Evolutionary conservation across 441 rosid species (phyloP).

Genomic region (Erodium trifolium): DNA sequence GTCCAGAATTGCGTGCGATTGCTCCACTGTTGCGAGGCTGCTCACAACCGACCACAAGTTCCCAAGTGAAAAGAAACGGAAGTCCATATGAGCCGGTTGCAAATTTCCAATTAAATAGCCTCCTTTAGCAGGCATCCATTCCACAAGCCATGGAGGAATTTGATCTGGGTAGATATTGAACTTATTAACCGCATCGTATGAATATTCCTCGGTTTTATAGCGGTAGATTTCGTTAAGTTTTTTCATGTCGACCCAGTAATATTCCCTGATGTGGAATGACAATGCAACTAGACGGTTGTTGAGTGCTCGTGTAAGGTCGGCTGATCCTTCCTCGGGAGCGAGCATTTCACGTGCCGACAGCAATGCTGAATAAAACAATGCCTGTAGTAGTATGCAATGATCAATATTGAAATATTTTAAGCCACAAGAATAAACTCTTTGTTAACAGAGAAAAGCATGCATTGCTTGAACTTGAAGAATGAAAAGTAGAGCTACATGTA

Average conservation of each 20-base stretch:
- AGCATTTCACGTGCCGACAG: conserved; percentile 85
- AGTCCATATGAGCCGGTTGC: conserved; percentile 97
- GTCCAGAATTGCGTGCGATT: conserved; percentile 79
- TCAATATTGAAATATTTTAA: neutral
- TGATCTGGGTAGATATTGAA: conserved; percentile 94
- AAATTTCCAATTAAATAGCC: conserved; percentile 83
- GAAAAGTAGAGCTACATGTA: neutral
- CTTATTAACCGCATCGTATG: conserved; percentile 83
- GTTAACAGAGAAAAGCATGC: neutral
- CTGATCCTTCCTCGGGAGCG: conserved; percentile 77
- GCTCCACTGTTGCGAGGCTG: conserved; percentile 62
- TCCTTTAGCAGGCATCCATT: conserved; percentile 85
- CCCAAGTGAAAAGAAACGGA: conserved; percentile 79
- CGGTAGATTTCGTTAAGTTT: conserved; percentile 88
- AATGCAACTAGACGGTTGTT: conserved; percentile 84
- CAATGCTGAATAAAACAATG: conserved; percentile 82
- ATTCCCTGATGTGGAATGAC: conserved; percentile 89
- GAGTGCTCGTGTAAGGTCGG: conserved; percentile 73
- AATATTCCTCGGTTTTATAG: conserved; percentile 91
- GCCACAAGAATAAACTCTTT: neutral
- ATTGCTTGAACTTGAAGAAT: no score
- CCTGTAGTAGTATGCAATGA: conserved; percentile 34
- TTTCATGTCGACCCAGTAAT: conserved; percentile 77
- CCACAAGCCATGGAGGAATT: conserved; percentile 87
- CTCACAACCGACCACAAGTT: conserved; percentile 77